Evolutionary conservation across 306 rosid genomes (phyloP).

Genomic region (Vicia faba): DNA sequence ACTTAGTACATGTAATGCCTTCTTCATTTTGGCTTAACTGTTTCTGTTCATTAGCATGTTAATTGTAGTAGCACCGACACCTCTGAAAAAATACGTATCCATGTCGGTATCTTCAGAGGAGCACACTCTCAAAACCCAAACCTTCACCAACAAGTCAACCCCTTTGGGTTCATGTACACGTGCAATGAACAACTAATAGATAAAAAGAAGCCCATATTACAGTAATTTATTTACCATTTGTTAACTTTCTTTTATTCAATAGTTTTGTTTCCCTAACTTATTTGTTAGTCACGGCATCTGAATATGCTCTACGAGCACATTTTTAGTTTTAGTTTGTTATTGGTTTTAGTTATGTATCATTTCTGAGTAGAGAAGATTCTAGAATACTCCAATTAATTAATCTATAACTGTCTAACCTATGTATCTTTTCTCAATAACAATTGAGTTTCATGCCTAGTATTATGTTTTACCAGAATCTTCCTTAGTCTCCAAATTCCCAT

Average conservation of each 20-base stretch:
- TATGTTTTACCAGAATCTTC: not conserved
- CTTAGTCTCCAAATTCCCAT: not conserved
- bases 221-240: too few relatives aligned
- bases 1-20: not conserved
- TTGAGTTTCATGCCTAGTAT: too few relatives aligned
- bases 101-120: too few relatives aligned
- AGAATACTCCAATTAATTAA: not conserved
- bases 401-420: not conserved
- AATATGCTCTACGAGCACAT: not conserved
- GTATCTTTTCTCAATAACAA: too few relatives aligned
- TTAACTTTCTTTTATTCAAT: not conserved
- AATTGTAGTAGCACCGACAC: too few relatives aligned
- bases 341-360: not conserved
- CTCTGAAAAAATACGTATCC: too few relatives aligned
- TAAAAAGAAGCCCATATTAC: not conserved
- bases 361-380: not conserved
- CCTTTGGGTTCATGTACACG: not conserved
- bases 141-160: too few relatives aligned
- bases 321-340: too few relatives aligned
- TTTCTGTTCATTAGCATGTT: not conserved
- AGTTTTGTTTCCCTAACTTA: not conserved
- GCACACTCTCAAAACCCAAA: too few relatives aligned
- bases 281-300: not conserved
- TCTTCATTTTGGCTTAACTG: constrained; percentile 16
- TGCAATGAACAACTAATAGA: not conserved